Evolutionary conservation across 305 asterid genomes (phyloP).

Genomic region (Fraxinus sp.): DNA sequence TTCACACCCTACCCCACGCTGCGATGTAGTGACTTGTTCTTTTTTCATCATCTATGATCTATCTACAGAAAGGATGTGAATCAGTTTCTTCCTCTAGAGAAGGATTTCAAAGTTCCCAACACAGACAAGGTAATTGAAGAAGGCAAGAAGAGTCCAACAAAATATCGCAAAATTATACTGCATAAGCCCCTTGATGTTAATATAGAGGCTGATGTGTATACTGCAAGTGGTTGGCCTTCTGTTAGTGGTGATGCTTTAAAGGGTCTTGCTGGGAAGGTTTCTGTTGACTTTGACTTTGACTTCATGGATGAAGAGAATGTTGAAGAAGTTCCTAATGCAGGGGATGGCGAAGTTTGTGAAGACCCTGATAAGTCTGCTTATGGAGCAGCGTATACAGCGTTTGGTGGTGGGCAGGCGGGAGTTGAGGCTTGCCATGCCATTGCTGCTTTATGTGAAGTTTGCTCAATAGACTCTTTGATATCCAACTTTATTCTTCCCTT

Average conservation of each 20-base stretch:
- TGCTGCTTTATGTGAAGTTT: conserved; percentile 93
- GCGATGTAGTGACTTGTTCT: conserved; percentile 5
- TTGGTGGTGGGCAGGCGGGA: conserved; percentile 72
- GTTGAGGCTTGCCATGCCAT: conserved; percentile 90
- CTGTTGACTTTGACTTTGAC: conserved; percentile 59
- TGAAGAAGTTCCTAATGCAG: conserved; percentile 43
- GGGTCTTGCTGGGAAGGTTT: conserved; percentile 78
- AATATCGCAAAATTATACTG: conserved; percentile 64
- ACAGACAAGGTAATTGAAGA: conserved; percentile 74
- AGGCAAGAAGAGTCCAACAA: conserved; percentile 83
- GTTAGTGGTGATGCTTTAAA: conserved; percentile 80
- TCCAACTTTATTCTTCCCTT: conserved; percentile 97
- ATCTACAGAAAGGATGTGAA: conserved; percentile 57
- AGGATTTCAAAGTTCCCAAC: conserved; percentile 75
- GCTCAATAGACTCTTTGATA: conserved; percentile 86
- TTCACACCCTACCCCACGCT: conserved; percentile 22
- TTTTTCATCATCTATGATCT: conserved; percentile 14
- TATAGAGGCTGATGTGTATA: conserved; percentile 63
- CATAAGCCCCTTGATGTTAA: conserved; percentile 55
- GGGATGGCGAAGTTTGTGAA: conserved; percentile 22
- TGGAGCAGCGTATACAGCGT: conserved; percentile 70
- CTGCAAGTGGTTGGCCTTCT: conserved; percentile 98
- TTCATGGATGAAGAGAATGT: conserved; percentile 44
- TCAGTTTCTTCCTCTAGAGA: conserved; percentile 64
- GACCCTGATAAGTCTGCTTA: conserved; percentile 61